Conservation (phyloP, 345 rosid species). For the Gossypium arboreum region DNA sequence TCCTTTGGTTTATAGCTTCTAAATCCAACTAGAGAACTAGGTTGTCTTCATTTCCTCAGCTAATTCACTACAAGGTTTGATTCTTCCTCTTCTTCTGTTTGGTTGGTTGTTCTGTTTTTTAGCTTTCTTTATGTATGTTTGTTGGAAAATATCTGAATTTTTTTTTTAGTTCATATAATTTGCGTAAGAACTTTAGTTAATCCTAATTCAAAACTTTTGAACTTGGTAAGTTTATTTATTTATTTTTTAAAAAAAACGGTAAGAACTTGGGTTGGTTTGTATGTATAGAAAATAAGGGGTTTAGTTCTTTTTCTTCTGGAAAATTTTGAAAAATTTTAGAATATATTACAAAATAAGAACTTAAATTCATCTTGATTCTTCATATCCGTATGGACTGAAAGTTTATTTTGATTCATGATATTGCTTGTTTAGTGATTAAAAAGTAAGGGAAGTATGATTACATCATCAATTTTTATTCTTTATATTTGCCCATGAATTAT, state of each 20-base stretch:
- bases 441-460: background rate
- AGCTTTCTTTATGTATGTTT: background rate
- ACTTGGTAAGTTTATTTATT: background rate
- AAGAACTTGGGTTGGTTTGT: background rate
- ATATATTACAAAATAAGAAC: background rate
- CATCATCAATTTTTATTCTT: background rate
- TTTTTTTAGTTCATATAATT: background rate
- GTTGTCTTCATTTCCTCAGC: constrained; percentile 11
- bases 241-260: background rate
- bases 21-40: constrained; percentile 3
- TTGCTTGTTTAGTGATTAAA: background rate
- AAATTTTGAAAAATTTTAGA: background rate
- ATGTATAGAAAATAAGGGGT: background rate
- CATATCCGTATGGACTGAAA: background rate
- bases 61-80: constrained; percentile 14
- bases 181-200: background rate
- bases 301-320: background rate
- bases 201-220: background rate
- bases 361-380: background rate
- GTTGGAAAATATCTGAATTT: background rate
- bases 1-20: constrained; percentile 12
- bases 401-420: background rate
- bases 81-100: background rate
- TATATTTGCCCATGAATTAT: background rate
- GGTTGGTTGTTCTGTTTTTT: background rate